phyloP scores from a whole-genome alignment of 2,329 filamentous ascomycete genomes.

The Macrophomina phaseolina region DNA sequence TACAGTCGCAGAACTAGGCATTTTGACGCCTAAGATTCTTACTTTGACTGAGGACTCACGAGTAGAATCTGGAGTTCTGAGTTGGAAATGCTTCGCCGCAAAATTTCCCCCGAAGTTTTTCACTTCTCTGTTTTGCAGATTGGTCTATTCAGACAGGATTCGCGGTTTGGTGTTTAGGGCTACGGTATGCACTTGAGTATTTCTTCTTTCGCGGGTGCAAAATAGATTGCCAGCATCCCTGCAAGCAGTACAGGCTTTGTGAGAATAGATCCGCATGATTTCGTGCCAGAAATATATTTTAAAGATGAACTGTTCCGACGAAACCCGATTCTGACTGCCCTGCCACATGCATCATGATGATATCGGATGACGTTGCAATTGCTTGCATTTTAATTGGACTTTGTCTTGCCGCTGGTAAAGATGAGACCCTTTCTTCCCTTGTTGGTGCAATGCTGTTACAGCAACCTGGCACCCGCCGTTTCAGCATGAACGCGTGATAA shows the following conservation, averaged over 20 bases:
- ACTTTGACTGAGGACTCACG: neutral
- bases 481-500: neutral
- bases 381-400: too few relatives aligned
- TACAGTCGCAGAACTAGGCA: neutral
- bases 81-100: neutral
- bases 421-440: neutral
- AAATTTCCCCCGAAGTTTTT: neutral
- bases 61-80: neutral
- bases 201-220: conserved; percentile 2
- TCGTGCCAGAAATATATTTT: neutral
- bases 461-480: neutral
- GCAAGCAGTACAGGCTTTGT: neutral
- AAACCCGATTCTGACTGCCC: neutral
- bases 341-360: neutral
- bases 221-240: conserved; percentile 5
- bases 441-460: neutral
- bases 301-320: neutral
- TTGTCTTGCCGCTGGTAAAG: neutral
- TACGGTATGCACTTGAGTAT: neutral
- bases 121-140: neutral
- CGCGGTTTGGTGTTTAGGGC: neutral
- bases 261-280: conserved; percentile 13
- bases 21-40: neutral
- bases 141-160: neutral
- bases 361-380: neutral